Percentiles rank a stretch among this genome's conserved stretches.
These are phyloP conservation scores for Clarireedia homoeocarpa DNA, from an alignment of 2,329 filamentous ascomycete genomes.

Conservation along the genomic window DNA sequence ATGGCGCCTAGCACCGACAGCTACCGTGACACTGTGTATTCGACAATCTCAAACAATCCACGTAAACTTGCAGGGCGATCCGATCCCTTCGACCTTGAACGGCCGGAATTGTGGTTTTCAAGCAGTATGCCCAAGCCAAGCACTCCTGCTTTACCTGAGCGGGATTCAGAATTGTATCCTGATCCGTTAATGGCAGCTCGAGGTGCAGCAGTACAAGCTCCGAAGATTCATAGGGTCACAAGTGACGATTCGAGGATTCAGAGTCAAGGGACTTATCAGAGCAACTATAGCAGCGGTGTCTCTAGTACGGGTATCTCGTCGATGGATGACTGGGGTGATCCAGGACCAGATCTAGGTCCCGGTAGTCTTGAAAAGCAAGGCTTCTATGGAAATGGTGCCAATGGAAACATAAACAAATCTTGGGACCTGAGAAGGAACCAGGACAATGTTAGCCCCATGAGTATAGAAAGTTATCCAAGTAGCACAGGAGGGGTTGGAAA, in stretches of 20 bases:
- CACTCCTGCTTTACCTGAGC: not conserved
- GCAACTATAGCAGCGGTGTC: constrained; percentile 23
- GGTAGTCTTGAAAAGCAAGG: not conserved
- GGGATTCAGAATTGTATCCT: not conserved
- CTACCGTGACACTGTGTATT: constrained; percentile 35
- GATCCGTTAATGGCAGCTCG: not conserved
- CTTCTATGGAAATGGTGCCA: constrained; percentile 5
- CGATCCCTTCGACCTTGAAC: constrained; percentile 58
- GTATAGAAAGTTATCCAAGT: constrained; percentile 12
- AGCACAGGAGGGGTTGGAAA: constrained; percentile 21
- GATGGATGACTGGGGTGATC: constrained; percentile 41
- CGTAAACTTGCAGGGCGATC: constrained; percentile 51
- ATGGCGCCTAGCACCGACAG: constrained; percentile 26
- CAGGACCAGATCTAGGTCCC: constrained; percentile 44
- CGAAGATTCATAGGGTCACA: not conserved
- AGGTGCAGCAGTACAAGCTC: not conserved
- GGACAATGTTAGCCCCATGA: constrained; percentile 17
- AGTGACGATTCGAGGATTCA: constrained; percentile 4
- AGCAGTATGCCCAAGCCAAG: constrained; percentile 6
- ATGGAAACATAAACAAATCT: constrained; percentile 2
- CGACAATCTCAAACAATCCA: constrained; percentile 33
- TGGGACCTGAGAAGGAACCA: constrained; percentile 10
- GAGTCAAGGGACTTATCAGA: constrained; percentile 14
- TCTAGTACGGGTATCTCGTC: constrained; percentile 1
- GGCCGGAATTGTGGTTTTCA: constrained; percentile 36